Base-by-base conservation (phyloP, 768 basidiomycete species). In the Cytidiella melzeri region DNA sequence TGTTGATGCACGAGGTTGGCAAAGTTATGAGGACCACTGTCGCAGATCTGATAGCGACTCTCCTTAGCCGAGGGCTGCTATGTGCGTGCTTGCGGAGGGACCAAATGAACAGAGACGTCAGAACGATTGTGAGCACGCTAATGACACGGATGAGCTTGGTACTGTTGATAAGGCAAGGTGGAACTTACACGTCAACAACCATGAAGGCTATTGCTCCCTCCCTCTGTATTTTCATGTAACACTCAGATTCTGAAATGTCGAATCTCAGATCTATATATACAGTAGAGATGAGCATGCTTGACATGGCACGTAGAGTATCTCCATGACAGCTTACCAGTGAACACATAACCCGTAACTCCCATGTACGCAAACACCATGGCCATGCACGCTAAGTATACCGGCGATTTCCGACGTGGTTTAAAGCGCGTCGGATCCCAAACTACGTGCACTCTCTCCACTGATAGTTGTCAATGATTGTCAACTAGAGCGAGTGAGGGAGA, bases 1-100 rank as follows among this genome's bases (percentile, higher is more conserved):
- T 71, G 57, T 81, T 73, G 46, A 74, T 68, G 30, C 72, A 69
- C 10, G 76, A 77, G 5, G 78, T 78, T 10, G 68, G 67, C 11
- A 80, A 67, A 0, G 76, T 73, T 19, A 74, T 64, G 19, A 63
- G 54, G 0, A 78, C 68, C 0, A 77, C 77, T 41, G 74, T 74
- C 36, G 75, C 60, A 1, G 76, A 76, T 24, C 75, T 66, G 7
- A 61, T 45, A 1, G 76, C 71, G 36, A 77, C 59, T 5, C 63
- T 56, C 23, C 67, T 67, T 12, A 77, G 58, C 0, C 60, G 61
- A 3, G 59, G 46, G 41, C 61, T 73, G 41, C 64, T 57, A 26
- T 69, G 59, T 36, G 62, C 57, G 1, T 66, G 59, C n/a, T 67
- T 62, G 10, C 67, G 47, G 3, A 80, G 63, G 0, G 78, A 76